Evolutionary conservation across 73 alveolate genomes (phyloP).

Genomic region (Paraurostyla sp.): DNA sequence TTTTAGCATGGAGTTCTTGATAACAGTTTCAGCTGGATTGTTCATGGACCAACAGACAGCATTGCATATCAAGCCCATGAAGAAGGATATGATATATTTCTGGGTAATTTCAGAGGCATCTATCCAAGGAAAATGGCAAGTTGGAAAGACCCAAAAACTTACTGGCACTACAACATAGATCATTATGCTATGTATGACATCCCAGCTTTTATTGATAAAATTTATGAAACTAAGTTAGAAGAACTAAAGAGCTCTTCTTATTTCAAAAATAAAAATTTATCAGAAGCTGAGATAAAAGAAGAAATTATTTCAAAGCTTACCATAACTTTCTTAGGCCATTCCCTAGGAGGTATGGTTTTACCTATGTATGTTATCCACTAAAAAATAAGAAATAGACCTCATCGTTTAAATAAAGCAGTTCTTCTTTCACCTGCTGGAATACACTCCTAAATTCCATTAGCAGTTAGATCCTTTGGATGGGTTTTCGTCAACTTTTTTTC

Average conservation of each 20-base stretch:
- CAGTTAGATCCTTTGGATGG: conserved; percentile 35
- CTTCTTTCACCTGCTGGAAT: conserved; percentile 67
- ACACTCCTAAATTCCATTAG: conserved; percentile 27
- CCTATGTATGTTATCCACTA: conserved; percentile 43
- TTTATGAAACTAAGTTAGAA: not conserved
- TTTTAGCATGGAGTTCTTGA: conserved; percentile 65
- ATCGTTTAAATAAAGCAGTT: conserved; percentile 15
- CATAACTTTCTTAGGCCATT: conserved; percentile 54
- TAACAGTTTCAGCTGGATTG: conserved; percentile 62
- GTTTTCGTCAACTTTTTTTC: not conserved
- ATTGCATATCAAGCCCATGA: conserved; percentile 54
- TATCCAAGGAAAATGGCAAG: conserved; percentile 59
- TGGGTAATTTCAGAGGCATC: conserved; percentile 68
- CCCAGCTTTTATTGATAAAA: conserved; percentile 51
- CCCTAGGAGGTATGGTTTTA: conserved; percentile 58
- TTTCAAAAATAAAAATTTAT: not conserved
- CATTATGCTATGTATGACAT: conserved; percentile 45
- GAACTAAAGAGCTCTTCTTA: conserved; percentile 2
- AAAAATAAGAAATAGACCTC: not conserved
- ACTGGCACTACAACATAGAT: conserved; percentile 61
- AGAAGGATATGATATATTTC: conserved; percentile 59
- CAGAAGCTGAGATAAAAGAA: conserved; percentile 25
- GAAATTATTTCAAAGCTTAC: conserved; percentile 24
- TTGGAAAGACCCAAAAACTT: conserved; percentile 13
- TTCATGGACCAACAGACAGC: conserved; percentile 61